phyloP scores from a whole-genome alignment of 768 basidiomycete species.

The Tephrocybe sp. region DNA sequence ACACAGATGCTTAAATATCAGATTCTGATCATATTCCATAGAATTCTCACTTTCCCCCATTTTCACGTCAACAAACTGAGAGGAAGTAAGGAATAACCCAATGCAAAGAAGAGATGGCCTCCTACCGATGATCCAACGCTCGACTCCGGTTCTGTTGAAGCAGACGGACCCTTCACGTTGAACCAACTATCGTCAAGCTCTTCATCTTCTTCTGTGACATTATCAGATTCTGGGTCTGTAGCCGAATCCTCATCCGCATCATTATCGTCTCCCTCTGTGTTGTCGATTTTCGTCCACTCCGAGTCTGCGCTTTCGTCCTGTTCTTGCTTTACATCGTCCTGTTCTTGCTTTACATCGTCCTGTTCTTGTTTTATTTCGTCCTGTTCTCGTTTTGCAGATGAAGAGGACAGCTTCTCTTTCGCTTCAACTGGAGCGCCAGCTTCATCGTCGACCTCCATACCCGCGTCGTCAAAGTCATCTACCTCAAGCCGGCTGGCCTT shows the following conservation, averaged over 20 bases:
- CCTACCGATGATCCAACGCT: conserved; percentile 10
- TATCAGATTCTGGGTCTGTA: conserved; percentile 70
- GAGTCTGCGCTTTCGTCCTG: conserved; percentile 48
- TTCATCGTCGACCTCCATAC: conserved; percentile 21
- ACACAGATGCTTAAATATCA: conserved; percentile 83
- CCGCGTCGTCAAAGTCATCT: conserved; percentile 53
- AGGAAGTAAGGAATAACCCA: not conserved
- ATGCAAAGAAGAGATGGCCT: not conserved
- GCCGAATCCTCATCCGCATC: conserved; percentile 44
- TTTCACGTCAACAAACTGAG: conserved; percentile 32
- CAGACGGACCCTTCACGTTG: conserved; percentile 25
- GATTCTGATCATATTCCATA: conserved; percentile 76
- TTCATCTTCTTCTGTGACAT: conserved; percentile 40
- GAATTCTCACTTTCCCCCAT: conserved; percentile 77
- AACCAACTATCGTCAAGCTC: conserved; percentile 45
- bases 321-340: too few relatives aligned
- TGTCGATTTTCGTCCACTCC: conserved; percentile 64
- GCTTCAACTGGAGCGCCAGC: conserved; percentile 16
- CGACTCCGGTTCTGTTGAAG: conserved; percentile 1
- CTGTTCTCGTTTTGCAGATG: not conserved
- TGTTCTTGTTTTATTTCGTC: conserved; percentile 2
- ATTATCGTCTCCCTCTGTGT: conserved; percentile 21
- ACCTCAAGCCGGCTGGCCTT: conserved; percentile 47
- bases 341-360: conserved; percentile 16
- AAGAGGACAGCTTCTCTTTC: conserved; percentile 4